Evolutionary conservation across 768 basidiomycete species (phyloP), one percentile per base, ranked within the genome.

Genomic region (Pholiota conissans): DNA sequence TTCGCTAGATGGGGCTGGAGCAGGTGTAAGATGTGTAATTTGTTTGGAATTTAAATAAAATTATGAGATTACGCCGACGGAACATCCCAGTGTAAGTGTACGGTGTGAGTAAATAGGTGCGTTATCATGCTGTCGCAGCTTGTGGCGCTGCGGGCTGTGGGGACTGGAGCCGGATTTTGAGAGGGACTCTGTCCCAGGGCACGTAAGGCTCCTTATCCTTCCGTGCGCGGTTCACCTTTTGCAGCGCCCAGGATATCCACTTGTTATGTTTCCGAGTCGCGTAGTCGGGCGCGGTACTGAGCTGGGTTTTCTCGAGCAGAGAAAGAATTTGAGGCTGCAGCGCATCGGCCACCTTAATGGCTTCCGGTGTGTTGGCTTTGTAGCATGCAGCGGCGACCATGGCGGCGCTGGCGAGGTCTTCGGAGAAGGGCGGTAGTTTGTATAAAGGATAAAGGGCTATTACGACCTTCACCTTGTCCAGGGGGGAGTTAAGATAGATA

Each of bases 361-460:
- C 76, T 27, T 76, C 73, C n/a, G 69, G 63, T 3, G 74, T 74
- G 13, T 68, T 67, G 61, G 81, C 73, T 51, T 77, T 77, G 61
- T 81, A 75, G 69, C 84, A 87, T 7, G 85, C 84, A 3, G 77
- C 72, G 34, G 80, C 72, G 59, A 89, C 69, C 72, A 89, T 78
- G 3, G 86, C 74, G 46, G 80, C 84, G 10, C 80, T 80, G 16
- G 81, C 70, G 18, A 84, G 76, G 68, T 90, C 87, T n/a, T 74
- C 64, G 5, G 81, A 73, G 35, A 85, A 72, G 0, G 80, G 75
- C 0, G 84, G 77, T 22, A 89, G 78, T 13, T 74, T 69, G 69
- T 87, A 86, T 8, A 81, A 66, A 52, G 76, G 72, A 61, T 80
- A 85, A 2, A 89, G 76, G 6, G 85, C 78, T 1, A 81, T 73